Percentiles rank a stretch among this genome's conserved stretches.
These are phyloP conservation scores for Euryodendron excelsum DNA, from an alignment of 148 eudicot species.

Conservation along the genomic window DNA sequence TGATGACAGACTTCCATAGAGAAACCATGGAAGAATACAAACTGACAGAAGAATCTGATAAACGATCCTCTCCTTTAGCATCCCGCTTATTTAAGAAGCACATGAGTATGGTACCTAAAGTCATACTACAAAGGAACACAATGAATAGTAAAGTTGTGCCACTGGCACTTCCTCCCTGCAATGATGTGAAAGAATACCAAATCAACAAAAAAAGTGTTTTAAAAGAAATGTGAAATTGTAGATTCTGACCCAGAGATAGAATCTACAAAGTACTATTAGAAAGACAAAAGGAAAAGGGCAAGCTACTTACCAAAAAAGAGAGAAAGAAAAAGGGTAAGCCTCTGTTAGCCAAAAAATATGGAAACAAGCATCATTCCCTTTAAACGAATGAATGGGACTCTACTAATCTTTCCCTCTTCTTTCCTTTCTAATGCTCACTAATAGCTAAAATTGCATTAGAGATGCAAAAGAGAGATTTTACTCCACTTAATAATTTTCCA, in stretches of 20 bases:
- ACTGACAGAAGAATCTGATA: slow-evolving; percentile 37
- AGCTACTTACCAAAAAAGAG: too few relatives aligned
- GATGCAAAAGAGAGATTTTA: neutral
- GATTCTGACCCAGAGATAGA: neutral
- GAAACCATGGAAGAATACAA: slow-evolving; percentile 48
- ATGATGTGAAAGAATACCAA: slow-evolving; percentile 6
- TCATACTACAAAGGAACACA: slow-evolving; percentile 78
- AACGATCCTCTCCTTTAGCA: slow-evolving; percentile 43
- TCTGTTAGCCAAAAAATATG: too few relatives aligned
- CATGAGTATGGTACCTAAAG: slow-evolving; percentile 76
- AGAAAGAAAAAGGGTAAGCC: too few relatives aligned
- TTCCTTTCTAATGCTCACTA: neutral
- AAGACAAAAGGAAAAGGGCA: too few relatives aligned
- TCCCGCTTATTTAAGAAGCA: slow-evolving; percentile 72
- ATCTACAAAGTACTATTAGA: too few relatives aligned
- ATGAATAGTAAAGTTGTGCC: slow-evolving; percentile 70
- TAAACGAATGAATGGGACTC: neutral
- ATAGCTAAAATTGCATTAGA: neutral
- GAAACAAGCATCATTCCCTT: neutral
- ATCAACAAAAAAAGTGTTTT: neutral
- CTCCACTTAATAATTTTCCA: neutral
- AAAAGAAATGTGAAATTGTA: neutral
- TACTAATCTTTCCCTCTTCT: neutral
- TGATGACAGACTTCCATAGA: slow-evolving; percentile 50
- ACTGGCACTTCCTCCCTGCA: slow-evolving; percentile 83